Evolutionary conservation across 2,329 filamentous ascomycete species (phyloP), one percentile per base, ranked within the genome.

Genomic region (Sarocladium kiliense): DNA sequence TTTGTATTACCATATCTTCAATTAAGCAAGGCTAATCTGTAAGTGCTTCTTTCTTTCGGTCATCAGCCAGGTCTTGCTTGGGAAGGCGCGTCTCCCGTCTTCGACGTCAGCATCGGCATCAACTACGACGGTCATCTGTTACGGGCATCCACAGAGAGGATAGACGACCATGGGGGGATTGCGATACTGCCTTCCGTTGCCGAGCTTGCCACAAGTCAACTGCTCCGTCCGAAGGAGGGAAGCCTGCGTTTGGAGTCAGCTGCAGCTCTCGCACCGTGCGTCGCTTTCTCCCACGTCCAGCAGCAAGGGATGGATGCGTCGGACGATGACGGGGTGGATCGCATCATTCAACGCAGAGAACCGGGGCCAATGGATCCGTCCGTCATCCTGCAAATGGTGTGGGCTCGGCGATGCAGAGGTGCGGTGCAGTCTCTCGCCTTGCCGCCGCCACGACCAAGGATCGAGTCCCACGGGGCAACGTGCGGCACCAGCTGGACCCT

Each of bases 381-480:
- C 45, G 16, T 18, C 45, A 30, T 21, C 36, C n/a, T 10, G 36
- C 45, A 50, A 50, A 3, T 32, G 45, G 27, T 34, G 18, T 32
- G 45, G 45, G 23, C 45, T 50, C 18, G 11, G 45, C 45, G 14
- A 19, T 25, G 18, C 27, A 14, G 45, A 21, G 14, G 10, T 25
- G 18, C 27, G 5, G 21, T 53, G 49, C 49, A 53, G 3, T 19
- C 10, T 25, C 18, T 34, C 16, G 9, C 4, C n/a, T 50, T 53
- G 32, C 30, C 27, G 49, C 49, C 49, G 30, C 49, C 49, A 53
- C 30, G 49, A 25, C 49, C 49, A 53, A 53, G 49, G 27, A 53
- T 36, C 49, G 30, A 36, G 49, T 34, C 27, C 27, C 6, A n/a
- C 16, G 18, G 12, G n/a, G 27, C 27, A 53, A 53, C 49, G 49